phyloP scores from a whole-genome alignment of 140 eudicot species.

The Oenanthe javanica region DNA sequence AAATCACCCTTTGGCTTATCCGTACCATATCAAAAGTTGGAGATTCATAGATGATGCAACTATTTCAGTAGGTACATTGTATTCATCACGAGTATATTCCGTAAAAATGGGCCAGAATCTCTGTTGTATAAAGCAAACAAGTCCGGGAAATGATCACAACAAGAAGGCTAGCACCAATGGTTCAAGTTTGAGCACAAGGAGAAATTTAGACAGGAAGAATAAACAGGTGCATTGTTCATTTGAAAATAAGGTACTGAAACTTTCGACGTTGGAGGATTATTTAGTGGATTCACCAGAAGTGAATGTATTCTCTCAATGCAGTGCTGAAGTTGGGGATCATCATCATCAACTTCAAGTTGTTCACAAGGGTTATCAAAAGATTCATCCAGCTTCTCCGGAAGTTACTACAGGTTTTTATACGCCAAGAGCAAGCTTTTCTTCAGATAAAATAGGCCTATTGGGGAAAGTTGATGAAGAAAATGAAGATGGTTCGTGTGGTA shows the following conservation, averaged over 20 bases:
- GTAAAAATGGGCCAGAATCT: slow-evolving; percentile 5
- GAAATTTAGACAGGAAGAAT: background rate
- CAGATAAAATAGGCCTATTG: slow-evolving; percentile 7
- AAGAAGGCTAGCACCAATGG: background rate
- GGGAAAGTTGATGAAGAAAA: slow-evolving; percentile 20
- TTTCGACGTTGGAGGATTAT: slow-evolving; percentile 10
- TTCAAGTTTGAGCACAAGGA: background rate
- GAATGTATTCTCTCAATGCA: background rate
- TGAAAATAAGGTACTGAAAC: background rate
- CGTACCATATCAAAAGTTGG: background rate
- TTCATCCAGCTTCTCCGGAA: slow-evolving; percentile 22
- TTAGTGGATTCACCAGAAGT: slow-evolving; percentile 11
- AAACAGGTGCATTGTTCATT: background rate
- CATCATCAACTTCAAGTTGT: background rate
- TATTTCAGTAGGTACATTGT: background rate
- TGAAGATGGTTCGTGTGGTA: slow-evolving; percentile 11
- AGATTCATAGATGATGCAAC: background rate
- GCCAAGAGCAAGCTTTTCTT: slow-evolving; percentile 28
- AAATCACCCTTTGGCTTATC: background rate
- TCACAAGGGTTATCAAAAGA: background rate
- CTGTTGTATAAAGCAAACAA: slow-evolving; percentile 13
- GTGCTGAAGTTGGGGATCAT: background rate
- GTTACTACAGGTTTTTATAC: slow-evolving; percentile 17
- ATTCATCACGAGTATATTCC: background rate
- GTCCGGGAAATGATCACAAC: background rate